Evolutionary conservation across 129 eudicot species (phyloP), one percentile per base, ranked within the genome.

Genomic region (Helianthus tuberosus): DNA sequence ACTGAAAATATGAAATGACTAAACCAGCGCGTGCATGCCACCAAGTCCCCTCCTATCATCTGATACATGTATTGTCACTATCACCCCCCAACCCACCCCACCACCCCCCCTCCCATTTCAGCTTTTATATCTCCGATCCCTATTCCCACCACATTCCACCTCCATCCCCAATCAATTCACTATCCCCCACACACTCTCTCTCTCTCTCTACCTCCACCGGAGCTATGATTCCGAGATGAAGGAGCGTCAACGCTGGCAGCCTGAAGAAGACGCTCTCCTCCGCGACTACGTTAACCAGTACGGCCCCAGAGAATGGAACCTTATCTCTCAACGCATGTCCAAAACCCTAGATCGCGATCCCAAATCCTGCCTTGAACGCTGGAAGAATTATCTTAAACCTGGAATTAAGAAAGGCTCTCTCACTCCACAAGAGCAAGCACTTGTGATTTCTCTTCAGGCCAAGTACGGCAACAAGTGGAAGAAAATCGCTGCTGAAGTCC

Each of bases 391-490:
- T 65, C 80, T 88, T 38, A 84, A 85, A 49, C 93, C 93, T 1
- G 93, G 89, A 1, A 88, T 88, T 15, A 88, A 84, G 54, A 88
- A 85, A 64, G 93, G 89, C 0, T 88, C 93, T 0, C 55, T 88
- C 0, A 82, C 86, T 13, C 93, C 89, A 0, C 86, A 88, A 5
- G 89, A 88, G 72, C 89, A 88, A 29, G 2, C 71, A 5, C 77
- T 88, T 1, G 93, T 88, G 27, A 80, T 85, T 11, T 88, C 93
- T 0, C 83, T 88, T 41, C 89, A 85, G 48, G 83, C 93, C 0
- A 85, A 88, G 70, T 88, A 88, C 89, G 93, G 93, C n/a, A 88
- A 88, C 82, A 88, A 88, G 86, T 88, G 93, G 93, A 88, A 88
- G 74, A 88, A 82, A 48, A 88, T 88, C 61, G 93, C 89, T 1